Evolutionary conservation across 345 rosid genomes (phyloP).

Genomic region (Pugionium cornutum): DNA sequence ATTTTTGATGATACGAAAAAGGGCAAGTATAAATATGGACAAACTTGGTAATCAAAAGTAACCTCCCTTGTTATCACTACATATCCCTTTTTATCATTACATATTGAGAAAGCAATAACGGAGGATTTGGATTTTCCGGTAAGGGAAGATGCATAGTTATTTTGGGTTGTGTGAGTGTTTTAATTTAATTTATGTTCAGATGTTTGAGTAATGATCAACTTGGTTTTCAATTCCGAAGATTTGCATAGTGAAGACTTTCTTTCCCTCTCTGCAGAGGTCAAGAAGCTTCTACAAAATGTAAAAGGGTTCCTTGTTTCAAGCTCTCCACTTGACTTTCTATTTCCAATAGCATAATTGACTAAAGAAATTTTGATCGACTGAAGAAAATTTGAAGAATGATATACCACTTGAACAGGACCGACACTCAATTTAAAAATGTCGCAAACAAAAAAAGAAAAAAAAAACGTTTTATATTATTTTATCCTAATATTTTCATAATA

Average conservation of each 20-base stretch:
- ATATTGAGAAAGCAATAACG: constrained; percentile 6
- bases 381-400: constrained; percentile 62
- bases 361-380: constrained; percentile 43
- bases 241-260: constrained; percentile 15
- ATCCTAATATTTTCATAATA: too few species aligned
- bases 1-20: too few species aligned
- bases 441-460: too few species aligned
- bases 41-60: constrained; percentile 2
- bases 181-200: not conserved
- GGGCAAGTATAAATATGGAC: not conserved
- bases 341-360: too few species aligned
- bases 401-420: constrained; percentile 41
- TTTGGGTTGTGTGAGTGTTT: not conserved
- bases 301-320: not conserved
- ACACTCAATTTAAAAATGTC: too few species aligned
- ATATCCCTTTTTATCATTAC: too few species aligned
- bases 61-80: not conserved
- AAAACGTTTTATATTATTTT: too few species aligned
- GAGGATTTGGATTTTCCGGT: constrained; percentile 26
- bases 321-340: not conserved
- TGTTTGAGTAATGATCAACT: not conserved
- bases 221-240: constrained; percentile 13
- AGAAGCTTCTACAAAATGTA: constrained; percentile 24
- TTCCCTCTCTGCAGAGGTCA: not conserved
- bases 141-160: not conserved